Base-by-base conservation (phyloP, 1,284 basidiomycete genomes). In the Ceratorhiza oryzae-sativae region DNA sequence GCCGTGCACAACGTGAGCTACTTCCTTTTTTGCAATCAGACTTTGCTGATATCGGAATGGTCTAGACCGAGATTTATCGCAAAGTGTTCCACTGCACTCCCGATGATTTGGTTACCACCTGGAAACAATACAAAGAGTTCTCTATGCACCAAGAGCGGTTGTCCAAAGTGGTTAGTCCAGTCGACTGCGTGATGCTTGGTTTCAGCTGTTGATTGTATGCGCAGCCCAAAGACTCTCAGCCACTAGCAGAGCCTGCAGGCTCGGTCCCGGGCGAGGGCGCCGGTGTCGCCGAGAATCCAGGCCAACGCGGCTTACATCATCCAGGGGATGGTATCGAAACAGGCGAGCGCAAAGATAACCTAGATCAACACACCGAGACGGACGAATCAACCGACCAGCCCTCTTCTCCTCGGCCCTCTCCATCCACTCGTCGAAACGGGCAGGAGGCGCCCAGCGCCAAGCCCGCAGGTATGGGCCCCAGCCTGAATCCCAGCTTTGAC, bases 61-160 rank as follows among this genome's bases (percentile, higher is more conserved):
- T 30, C 59, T 73, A 97, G 92, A 98, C 95, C 73, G 93, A 96
- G 79, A 94, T 97, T 74, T 97, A 88, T 82, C 89, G 94, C 71
- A 95, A 93, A 79, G 94, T 97, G 0, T 98, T 98, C 83, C 90
- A 94, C 77, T 90, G 92, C 59, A 84, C 95, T 53, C 95, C 95
- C 3, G 95, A 97, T 79, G 95, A 98, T 79, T 83, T 90, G 15
- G 88, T 97, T 67, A 91, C 90, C 0, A 95, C 94, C 0, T 98
- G 95, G 96, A 94, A 95, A 77, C 92, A 94, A 78, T 97, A 97
- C 82, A 95, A 90, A 79, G 91, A 95, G 73, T 97, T 93, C 77
- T 80, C 90, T 48, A 81, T 85, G 39, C 86, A 93, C 77, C 90
- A 93, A 73, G 93, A 94, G 75, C 87, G 91, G 36, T 81, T 94